Evolutionary conservation across 495 filamentous ascomycete genomes (phyloP).

Genomic region (Cryomyces antarcticus): DNA sequence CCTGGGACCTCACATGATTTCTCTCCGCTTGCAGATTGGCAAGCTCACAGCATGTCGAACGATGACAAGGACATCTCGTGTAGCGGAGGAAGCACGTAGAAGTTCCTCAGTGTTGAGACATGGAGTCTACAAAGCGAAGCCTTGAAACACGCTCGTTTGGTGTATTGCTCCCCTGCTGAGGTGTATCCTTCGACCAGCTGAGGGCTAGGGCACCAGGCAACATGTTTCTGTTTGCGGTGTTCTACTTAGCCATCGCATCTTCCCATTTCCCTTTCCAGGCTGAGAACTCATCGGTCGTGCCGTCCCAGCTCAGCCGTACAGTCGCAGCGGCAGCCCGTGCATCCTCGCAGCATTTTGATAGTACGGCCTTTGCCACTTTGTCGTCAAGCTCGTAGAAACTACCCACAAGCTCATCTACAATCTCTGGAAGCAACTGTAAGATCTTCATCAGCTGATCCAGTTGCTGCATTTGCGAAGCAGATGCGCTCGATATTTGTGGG

Average conservation of each 20-base stretch:
- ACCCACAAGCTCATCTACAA: slow-evolving; percentile 26
- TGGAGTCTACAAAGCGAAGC: too few species aligned
- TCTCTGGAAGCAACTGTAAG: slow-evolving; percentile 23
- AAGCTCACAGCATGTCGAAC: too few species aligned
- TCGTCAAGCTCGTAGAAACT: slow-evolving; percentile 31
- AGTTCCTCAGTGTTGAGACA: too few species aligned
- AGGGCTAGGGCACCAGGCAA: too few species aligned
- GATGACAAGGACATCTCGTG: too few species aligned
- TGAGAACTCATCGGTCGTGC: slow-evolving; percentile 17
- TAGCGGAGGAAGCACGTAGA: too few species aligned
- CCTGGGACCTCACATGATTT: too few species aligned
- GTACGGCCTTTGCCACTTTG: slow-evolving; percentile 9
- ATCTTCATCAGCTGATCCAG: slow-evolving; percentile 21
- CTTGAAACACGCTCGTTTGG: too few species aligned
- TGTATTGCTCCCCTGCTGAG: too few species aligned
- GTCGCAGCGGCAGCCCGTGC: slow-evolving; percentile 7
- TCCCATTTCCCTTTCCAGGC: slow-evolving; percentile 18
- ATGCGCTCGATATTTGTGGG: slow-evolving; percentile 8
- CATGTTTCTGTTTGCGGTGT: too few species aligned
- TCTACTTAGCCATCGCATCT: not conserved
- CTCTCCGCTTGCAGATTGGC: too few species aligned
- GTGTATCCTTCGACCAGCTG: too few species aligned
- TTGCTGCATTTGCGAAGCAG: not conserved
- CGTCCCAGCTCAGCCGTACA: slow-evolving; percentile 12
- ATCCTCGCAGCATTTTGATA: slow-evolving; percentile 11